Evolutionary conservation across 169 alveolate species (phyloP).

Genomic region (Cryptosporidium muris): DNA sequence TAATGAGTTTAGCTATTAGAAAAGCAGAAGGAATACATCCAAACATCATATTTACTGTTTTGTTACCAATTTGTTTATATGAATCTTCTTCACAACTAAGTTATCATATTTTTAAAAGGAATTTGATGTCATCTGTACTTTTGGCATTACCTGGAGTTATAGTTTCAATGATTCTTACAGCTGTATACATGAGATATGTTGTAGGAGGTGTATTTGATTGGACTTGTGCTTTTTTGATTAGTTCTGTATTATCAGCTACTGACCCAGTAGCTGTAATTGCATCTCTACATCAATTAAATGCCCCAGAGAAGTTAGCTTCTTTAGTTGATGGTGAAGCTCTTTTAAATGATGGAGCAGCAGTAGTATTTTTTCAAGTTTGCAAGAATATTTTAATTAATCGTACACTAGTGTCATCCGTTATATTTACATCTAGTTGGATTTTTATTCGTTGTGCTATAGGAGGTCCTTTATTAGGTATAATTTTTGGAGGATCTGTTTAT

Average conservation of each 20-base stretch:
- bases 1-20: conserved; percentile 42
- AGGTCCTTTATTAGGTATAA: conserved; percentile 74
- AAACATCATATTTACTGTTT: conserved; percentile 44
- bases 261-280: conserved; percentile 81
- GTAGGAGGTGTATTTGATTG: conserved; percentile 73
- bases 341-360: conserved; percentile 77
- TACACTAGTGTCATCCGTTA: conserved; percentile 51
- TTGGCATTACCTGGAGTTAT: conserved; percentile 71
- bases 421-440: conserved; percentile 70
- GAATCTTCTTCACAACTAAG: conserved; percentile 72
- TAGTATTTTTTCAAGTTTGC: conserved; percentile 72
- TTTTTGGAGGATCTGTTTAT: conserved; percentile 59
- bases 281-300: conserved; percentile 74
- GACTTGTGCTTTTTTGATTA: conserved; percentile 74
- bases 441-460: conserved; percentile 75
- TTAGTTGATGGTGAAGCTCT: conserved; percentile 77
- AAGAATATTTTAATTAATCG: conserved; percentile 36
- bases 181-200: conserved; percentile 72
- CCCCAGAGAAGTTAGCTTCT: conserved; percentile 75
- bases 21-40: conserved; percentile 70
- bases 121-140: conserved; percentile 37
- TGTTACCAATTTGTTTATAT: conserved; percentile 71
- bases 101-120: conserved; percentile 66
- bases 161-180: conserved; percentile 71
- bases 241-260: conserved; percentile 76